Evolutionary conservation across 2,329 filamentous ascomycete species (phyloP).

Genomic region (Fusarium subglutinans): DNA sequence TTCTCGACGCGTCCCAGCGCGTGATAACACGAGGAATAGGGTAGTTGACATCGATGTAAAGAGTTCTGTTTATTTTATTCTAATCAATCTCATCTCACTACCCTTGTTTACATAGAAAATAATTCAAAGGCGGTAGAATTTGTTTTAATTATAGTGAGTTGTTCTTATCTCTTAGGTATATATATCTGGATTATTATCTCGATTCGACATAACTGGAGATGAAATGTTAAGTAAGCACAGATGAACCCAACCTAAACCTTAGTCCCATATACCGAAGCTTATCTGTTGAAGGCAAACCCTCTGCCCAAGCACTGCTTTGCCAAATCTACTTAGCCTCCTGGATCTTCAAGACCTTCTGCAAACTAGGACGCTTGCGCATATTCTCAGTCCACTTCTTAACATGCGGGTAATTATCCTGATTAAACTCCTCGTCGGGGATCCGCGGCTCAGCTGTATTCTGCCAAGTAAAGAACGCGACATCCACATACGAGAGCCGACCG

Average conservation of each 20-base stretch:
- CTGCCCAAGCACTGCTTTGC: accelerated
- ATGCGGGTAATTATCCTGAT: neutral
- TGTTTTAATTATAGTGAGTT: no score
- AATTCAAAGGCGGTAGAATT: accelerated
- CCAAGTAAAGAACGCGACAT: neutral
- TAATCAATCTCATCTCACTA: accelerated
- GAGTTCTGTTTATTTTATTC: no score
- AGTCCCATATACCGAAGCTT: no score
- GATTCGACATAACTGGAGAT: neutral
- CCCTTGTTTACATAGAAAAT: accelerated
- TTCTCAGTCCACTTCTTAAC: neutral
- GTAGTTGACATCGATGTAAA: accelerated
- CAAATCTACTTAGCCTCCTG: neutral
- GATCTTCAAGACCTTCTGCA: neutral
- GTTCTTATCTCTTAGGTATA: accelerated
- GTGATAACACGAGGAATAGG: neutral
- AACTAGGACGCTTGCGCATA: neutral
- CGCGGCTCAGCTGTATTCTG: neutral
- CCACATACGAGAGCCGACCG: neutral
- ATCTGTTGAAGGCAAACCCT: no score
- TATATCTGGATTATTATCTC: accelerated
- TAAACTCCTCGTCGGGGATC: neutral
- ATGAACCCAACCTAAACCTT: no score
- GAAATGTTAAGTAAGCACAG: no score
- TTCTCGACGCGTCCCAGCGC: accelerated